phyloP scores from a whole-genome alignment of 306 rosid genomes.

The Dalbergia cochinchinensis region DNA sequence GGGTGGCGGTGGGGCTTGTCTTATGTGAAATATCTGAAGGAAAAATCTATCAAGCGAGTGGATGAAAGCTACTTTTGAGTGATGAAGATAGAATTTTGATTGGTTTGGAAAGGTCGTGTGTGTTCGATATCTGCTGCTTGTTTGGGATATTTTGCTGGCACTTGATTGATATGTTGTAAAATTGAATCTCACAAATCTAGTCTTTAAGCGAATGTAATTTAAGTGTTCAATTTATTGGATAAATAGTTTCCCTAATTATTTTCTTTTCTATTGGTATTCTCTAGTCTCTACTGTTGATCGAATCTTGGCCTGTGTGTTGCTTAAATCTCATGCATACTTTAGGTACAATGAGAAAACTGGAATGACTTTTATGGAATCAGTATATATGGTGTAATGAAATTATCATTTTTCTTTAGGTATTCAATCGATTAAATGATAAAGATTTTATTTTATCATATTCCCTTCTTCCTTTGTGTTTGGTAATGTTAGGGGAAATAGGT shows the following conservation, averaged over 20 bases:
- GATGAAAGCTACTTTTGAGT: not conserved
- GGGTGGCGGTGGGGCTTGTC: not conserved
- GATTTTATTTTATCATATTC: not conserved
- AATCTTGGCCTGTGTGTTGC: too few relatives aligned
- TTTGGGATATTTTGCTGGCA: slow-evolving; percentile 27
- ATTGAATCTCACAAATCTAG: too few relatives aligned
- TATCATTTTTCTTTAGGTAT: not conserved
- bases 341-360: too few relatives aligned
- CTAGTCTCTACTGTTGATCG: too few relatives aligned
- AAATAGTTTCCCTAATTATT: too few relatives aligned
- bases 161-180: not conserved
- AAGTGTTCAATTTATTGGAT: not conserved
- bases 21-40: slow-evolving; percentile 38
- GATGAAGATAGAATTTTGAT: slow-evolving; percentile 52
- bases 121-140: not conserved
- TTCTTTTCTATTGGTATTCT: too few relatives aligned
- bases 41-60: slow-evolving; percentile 37
- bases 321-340: too few relatives aligned
- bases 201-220: not conserved
- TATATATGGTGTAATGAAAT: too few relatives aligned
- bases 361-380: too few relatives aligned
- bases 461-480: not conserved
- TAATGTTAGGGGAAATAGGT: not conserved
- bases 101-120: slow-evolving; percentile 24
- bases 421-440: too few relatives aligned